Evolutionary conservation across 108 stramenopile species (phyloP).

Genomic region (Skeletonema costatum): DNA sequence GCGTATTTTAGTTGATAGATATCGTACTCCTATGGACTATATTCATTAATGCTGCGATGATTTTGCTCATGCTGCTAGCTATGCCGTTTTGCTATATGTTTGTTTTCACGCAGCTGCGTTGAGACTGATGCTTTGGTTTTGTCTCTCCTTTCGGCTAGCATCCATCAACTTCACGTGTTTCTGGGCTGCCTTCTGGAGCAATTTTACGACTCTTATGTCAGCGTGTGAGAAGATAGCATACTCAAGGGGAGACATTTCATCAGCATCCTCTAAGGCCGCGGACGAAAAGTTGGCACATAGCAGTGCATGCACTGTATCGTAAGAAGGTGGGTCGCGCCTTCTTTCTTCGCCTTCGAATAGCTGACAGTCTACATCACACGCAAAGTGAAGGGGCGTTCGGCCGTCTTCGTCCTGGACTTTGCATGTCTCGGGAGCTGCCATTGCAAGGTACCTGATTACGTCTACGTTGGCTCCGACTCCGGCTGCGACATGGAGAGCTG

Average conservation of each 20-base stretch:
- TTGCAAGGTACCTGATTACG: conserved; percentile 13
- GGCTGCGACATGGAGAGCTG: conserved; percentile 40
- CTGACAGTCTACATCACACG: conserved; percentile 35
- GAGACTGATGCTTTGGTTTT: background rate
- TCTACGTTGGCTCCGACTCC: conserved; percentile 20
- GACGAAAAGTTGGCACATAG: conserved; percentile 7
- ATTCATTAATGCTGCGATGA: background rate
- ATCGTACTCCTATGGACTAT: background rate
- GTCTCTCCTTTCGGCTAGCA: background rate
- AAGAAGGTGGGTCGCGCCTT: conserved; percentile 16
- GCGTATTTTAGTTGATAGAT: background rate
- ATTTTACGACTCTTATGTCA: conserved; percentile 23
- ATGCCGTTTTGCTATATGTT: background rate
- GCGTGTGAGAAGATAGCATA: conserved; percentile 43
- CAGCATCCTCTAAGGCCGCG: conserved; percentile 28
- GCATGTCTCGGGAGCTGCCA: conserved; percentile 22
- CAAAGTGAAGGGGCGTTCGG: conserved; percentile 42
- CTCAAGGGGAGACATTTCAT: conserved; percentile 41
- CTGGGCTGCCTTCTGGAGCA: conserved; percentile 45
- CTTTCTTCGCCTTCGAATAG: conserved; percentile 35
- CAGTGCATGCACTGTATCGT: conserved; percentile 13
- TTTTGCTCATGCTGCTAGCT: background rate
- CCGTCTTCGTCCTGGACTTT: conserved; percentile 40
- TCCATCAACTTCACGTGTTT: conserved; percentile 20
- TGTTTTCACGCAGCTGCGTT: background rate